These are phyloP conservation scores for Fraxinus angustifolia DNA, from an alignment of 305 asterid species.

Conservation along the genomic window DNA sequence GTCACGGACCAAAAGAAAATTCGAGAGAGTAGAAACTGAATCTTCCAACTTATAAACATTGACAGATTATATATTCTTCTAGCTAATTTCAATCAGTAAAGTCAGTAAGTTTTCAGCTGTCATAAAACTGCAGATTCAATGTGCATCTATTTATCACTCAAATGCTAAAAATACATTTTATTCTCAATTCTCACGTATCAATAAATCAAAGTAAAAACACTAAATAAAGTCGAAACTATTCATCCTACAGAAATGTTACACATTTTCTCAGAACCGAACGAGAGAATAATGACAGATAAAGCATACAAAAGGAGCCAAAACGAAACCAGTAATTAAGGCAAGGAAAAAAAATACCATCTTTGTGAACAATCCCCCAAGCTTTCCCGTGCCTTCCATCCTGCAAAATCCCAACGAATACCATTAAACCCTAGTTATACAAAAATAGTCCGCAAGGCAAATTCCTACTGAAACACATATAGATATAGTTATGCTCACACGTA, in stretches of 20 bases:
- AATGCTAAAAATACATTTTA: neutral
- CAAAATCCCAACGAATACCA: constrained; percentile 20
- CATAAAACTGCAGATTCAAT: neutral
- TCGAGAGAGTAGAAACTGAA: neutral
- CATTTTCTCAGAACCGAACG: neutral
- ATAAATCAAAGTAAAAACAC: neutral
- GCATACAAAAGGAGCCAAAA: neutral
- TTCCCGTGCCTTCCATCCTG: constrained; percentile 96
- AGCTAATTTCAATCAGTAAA: neutral
- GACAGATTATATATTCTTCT: neutral
- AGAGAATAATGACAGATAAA: neutral
- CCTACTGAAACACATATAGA: neutral
- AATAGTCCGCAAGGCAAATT: neutral
- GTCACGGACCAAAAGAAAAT: neutral
- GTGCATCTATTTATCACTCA: neutral
- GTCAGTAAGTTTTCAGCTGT: neutral
- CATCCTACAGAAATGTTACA: neutral
- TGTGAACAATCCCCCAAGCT: constrained; percentile 76
- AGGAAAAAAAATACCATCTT: constrained; percentile 46
- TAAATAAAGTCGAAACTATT: neutral
- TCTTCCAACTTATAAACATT: neutral
- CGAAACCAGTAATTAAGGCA: neutral
- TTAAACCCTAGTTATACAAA: constrained; percentile 4
- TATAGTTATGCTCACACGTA: neutral
- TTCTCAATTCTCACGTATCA: neutral